A percentile compares a stretch with the other conserved stretches of the same genome.
Evolutionary conservation across 306 rosid species (phyloP).

Genomic region (Fagus sylvatica): DNA sequence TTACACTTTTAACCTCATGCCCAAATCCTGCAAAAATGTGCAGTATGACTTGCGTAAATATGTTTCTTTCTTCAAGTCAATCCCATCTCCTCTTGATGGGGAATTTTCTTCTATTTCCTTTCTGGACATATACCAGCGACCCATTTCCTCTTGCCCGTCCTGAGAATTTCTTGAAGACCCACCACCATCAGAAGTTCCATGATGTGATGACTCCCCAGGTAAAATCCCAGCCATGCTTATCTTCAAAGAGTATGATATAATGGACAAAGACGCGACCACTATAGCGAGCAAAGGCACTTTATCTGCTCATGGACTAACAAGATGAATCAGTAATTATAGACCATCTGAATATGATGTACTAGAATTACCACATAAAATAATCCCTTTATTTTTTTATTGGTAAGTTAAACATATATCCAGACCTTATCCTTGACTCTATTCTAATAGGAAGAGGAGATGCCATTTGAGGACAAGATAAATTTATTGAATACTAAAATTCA

Average conservation of each 20-base stretch:
- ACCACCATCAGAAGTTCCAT: slow-evolving; percentile 39
- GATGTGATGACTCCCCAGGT: slow-evolving; percentile 40
- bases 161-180: slow-evolving; percentile 33
- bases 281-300: neutral
- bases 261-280: neutral
- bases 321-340: neutral
- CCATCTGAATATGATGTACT: neutral
- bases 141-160: slow-evolving; percentile 46
- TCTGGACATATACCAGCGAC: slow-evolving; percentile 79
- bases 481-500: neutral
- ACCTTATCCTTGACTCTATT: too few relatives aligned
- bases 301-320: slow-evolving; percentile 15
- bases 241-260: neutral
- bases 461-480: too few relatives aligned
- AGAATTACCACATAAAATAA: neutral
- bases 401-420: too few relatives aligned
- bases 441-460: too few relatives aligned
- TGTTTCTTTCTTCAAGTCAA: slow-evolving; percentile 91
- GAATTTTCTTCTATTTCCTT: slow-evolving; percentile 86
- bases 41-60: slow-evolving; percentile 92
- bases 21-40: slow-evolving; percentile 90
- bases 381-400: too few relatives aligned
- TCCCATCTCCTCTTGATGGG: slow-evolving; percentile 81
- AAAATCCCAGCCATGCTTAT: slow-evolving; percentile 44
- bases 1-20: slow-evolving; percentile 97